phyloP scores from a whole-genome alignment of 108 stramenopile genomes.

The Cyclotella atomus region DNA sequence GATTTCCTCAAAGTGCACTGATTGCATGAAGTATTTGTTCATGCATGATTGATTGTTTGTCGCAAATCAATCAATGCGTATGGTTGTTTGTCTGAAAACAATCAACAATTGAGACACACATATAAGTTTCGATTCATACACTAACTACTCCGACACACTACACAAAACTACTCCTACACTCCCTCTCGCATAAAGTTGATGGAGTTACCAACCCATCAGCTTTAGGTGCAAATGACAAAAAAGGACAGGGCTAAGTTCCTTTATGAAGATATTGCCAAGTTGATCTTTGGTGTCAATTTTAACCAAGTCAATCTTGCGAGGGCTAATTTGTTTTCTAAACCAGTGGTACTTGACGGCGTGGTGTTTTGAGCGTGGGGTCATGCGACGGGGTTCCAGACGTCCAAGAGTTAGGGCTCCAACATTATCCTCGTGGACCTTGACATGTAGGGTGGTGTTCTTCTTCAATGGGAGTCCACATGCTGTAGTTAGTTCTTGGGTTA shows the following conservation, averaged over 20 bases:
- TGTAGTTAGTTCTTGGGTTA: not conserved
- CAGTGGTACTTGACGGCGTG: constrained; percentile 8
- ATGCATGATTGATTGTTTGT: too few species aligned
- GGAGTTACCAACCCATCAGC: constrained; percentile 1
- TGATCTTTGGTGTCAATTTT: not conserved
- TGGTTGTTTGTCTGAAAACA: too few species aligned
- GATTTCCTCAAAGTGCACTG: too few species aligned
- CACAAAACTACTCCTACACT: too few species aligned
- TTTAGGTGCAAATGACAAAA: not conserved
- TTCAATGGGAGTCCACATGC: not conserved
- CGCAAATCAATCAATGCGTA: too few species aligned
- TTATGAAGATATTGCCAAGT: too few species aligned
- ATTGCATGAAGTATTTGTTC: too few species aligned
- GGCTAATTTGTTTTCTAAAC: not conserved
- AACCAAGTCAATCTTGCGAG: not conserved
- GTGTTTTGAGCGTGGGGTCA: not conserved
- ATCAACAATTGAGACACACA: too few species aligned
- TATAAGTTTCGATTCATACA: too few species aligned
- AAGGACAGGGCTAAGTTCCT: not conserved
- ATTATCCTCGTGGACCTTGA: constrained; percentile 2
- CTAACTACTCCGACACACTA: too few species aligned
- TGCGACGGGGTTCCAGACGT: not conserved
- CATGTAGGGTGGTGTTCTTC: not conserved
- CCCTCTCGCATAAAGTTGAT: not conserved
- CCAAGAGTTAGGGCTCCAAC: not conserved